Conservation (phyloP, 495 filamentous ascomycete genomes). For the Penicillium robsamsonii region DNA sequence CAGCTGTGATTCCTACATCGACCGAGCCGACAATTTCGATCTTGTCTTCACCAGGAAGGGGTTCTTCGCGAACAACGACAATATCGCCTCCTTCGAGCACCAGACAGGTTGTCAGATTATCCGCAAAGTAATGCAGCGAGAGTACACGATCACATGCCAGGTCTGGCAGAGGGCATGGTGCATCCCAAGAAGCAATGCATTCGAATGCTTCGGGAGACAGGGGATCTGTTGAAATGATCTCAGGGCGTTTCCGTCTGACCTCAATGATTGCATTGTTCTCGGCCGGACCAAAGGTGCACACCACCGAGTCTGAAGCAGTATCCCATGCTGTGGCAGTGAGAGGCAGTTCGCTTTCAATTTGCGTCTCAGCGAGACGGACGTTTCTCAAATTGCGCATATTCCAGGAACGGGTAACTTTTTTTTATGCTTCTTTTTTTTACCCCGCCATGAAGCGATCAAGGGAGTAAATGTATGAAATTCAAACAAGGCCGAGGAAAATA, state of each 20-base stretch:
- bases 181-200: slow-evolving; percentile 83
- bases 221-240: slow-evolving; percentile 36
- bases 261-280: slow-evolving; percentile 61
- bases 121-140: slow-evolving; percentile 79
- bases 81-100: slow-evolving; percentile 92
- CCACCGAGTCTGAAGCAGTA: slow-evolving; percentile 61
- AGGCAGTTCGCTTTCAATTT: slow-evolving; percentile 50
- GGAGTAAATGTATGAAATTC: slow-evolving; percentile 8
- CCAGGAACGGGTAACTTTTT: slow-evolving; percentile 24
- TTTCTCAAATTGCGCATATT: slow-evolving; percentile 79
- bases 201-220: slow-evolving; percentile 41
- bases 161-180: slow-evolving; percentile 66
- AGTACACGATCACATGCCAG: slow-evolving; percentile 68
- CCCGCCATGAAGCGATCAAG: slow-evolving; percentile 40
- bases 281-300: slow-evolving; percentile 75
- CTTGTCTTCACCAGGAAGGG: slow-evolving; percentile 64
- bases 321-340: slow-evolving; percentile 79
- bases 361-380: slow-evolving; percentile 61
- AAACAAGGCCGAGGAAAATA: slow-evolving; percentile 6
- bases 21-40: slow-evolving; percentile 95
- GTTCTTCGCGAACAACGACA: slow-evolving; percentile 74
- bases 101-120: slow-evolving; percentile 71
- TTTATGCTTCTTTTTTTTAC: slow-evolving; percentile 30
- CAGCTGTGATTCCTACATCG: slow-evolving; percentile 84
- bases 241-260: slow-evolving; percentile 49